Base-by-base conservation (phyloP, 2,329 filamentous ascomycete genomes). In the Trichophyton benhamiae region DNA sequence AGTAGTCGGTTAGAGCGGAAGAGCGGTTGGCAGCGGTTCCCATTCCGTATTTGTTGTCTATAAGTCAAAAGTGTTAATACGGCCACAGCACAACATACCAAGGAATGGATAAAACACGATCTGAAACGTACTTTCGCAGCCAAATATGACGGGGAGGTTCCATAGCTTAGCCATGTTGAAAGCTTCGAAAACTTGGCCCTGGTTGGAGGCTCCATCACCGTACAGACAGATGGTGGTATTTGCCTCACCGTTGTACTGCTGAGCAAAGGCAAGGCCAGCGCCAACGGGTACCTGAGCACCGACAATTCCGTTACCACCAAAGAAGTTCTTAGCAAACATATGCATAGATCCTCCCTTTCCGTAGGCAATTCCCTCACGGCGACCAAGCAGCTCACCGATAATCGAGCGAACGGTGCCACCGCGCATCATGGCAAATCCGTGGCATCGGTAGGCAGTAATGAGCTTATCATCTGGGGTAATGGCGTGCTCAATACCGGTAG, bases 131-230 rank as follows among this genome's bases (percentile, higher is more conserved):
- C 91, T 99, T 83, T 99, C 94, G 78, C 94, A 99, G 69, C 90
- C 91, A 74, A 99, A 99, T 68, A 99, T 87, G 68, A 91, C 85
- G 61, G 94, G 94, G 57, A 99, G 82, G 70, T 94, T 91, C 94
- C 94, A 99, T 68, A 99, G 86, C 84, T 97, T 97, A 66, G 94
- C 94, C 94, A 99, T 99, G 87, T 99, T 99, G 85, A 95, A 99
- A 65, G 94, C 91, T 83, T 99, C 94, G 72, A 99, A 99, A 70
- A 99, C 94, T 80, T 99, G 94, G 67, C 94, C 94, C 82, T 99
- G 94, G 83, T 99, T 99, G 82, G 87, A 89, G 67, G 94, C 94
- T 82, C 94, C 94, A 72, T 99, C 94, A 82, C 94, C 94, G 78
- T 99, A 99, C 63, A 99, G 84, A 67, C 92, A 85, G 68, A 99